Evolutionary conservation across 306 rosid genomes (phyloP).

Genomic region (Castanospermum australe): DNA sequence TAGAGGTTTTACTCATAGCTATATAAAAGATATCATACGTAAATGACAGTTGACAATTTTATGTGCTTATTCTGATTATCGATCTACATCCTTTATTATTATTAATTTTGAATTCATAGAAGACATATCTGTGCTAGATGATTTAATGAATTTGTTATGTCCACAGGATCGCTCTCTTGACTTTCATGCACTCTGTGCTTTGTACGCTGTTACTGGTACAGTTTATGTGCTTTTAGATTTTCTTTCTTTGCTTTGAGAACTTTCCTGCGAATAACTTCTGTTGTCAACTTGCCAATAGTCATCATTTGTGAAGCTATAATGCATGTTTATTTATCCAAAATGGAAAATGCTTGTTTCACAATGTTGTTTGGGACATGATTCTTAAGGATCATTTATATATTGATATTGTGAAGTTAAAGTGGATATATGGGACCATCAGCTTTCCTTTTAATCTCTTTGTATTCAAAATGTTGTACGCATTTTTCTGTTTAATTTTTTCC

Average conservation of each 20-base stretch:
- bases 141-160: slow-evolving; percentile 16
- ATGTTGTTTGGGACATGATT: slow-evolving; percentile 1
- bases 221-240: slow-evolving; percentile 12
- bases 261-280: slow-evolving; percentile 7
- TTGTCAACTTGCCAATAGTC: background rate
- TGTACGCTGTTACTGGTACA: slow-evolving; percentile 83
- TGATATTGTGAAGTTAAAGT: background rate
- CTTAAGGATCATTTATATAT: background rate
- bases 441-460: background rate
- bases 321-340: background rate
- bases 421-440: background rate
- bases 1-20: background rate
- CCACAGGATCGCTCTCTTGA: slow-evolving; percentile 89
- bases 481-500: background rate
- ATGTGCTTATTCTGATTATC: background rate
- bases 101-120: slow-evolving; percentile 11
- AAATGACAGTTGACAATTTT: background rate
- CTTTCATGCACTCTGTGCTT: slow-evolving; percentile 66
- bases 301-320: background rate
- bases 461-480: background rate
- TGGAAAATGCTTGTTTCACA: background rate
- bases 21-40: background rate
- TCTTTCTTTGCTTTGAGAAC: background rate
- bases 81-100: slow-evolving; percentile 3
- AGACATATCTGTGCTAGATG: slow-evolving; percentile 47